Percentiles rank a stretch among this genome's conserved stretches.
phyloP scores from a whole-genome alignment of 1,284 basidiomycete species.

The Pascua sp. region DNA sequence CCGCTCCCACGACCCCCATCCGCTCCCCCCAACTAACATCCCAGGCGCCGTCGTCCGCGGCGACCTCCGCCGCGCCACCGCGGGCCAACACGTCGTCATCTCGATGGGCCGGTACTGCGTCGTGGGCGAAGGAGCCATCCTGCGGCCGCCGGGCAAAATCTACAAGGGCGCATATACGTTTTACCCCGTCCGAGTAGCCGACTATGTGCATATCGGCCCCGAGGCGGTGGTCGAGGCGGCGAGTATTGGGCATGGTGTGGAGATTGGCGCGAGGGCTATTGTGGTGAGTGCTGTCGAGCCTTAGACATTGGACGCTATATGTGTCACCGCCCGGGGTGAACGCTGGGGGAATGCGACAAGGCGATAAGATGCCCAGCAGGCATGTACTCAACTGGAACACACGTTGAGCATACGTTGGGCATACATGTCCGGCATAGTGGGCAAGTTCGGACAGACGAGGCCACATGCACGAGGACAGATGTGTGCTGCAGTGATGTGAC shows the following conservation, averaged over 20 bases:
- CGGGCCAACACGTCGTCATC: slow-evolving; percentile 87
- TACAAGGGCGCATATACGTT: slow-evolving; percentile 81
- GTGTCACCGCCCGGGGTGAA: no score
- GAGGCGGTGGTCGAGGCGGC: slow-evolving; percentile 88
- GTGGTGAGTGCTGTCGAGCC: slow-evolving; percentile 61
- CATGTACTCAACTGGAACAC: no score
- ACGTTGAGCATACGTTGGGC: no score
- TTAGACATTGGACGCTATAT: no score
- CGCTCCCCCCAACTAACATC: neutral
- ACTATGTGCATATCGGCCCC: slow-evolving; percentile 88
- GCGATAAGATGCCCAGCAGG: no score
- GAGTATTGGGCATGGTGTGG: slow-evolving; percentile 86
- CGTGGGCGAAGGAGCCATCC: slow-evolving; percentile 80
- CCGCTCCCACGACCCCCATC: neutral
- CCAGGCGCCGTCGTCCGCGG: slow-evolving; percentile 36
- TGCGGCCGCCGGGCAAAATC: slow-evolving; percentile 59
- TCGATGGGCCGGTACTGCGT: slow-evolving; percentile 88
- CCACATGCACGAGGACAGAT: no score
- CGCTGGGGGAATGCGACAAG: no score
- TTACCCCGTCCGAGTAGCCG: slow-evolving; percentile 95
- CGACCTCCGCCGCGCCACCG: slow-evolving; percentile 60
- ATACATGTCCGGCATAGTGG: no score
- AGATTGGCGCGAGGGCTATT: slow-evolving; percentile 92
- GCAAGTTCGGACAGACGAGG: no score
- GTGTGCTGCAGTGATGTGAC: no score